Evolutionary conservation across 2,329 filamentous ascomycete genomes (phyloP), one percentile per base, ranked within the genome.

Genomic region (Aschersonia sp.): DNA sequence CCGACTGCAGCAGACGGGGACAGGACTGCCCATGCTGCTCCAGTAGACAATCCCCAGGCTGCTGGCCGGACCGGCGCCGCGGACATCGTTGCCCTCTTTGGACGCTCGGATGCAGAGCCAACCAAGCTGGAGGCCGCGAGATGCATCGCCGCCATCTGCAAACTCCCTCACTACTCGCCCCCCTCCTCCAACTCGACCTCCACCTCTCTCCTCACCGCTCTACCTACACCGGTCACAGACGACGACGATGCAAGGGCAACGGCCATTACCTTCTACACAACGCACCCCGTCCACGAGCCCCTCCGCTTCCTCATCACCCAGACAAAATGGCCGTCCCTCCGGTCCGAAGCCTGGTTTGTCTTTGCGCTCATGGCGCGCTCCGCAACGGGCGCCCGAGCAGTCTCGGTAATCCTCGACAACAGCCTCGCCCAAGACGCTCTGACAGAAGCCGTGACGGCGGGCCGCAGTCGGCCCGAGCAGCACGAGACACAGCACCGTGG

Each of bases 311-410:
- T 82, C 30, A 64, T 79, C 30, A 70, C 66, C 2, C 78, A 82
- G 55, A 63, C 60, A 4, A 79, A 76, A 52, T 82, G 77, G 68
- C 74, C 76, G 0, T 66, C 72, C 2, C 64, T 83, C 2, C 68
- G 75, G 14, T 78, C 76, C 40, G 79, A 83, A 56, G 69, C 72
- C 3, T 76, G 78, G 71, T 81, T 82, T 52, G 70, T 79, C 5
- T 68, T 80, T 46, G 79, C 79, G 2, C 68, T 82, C 35, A 75
- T 81, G 69, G 70, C 71, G 41, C 68, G 76, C 31, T 69, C 71
- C 2, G 65, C 70, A 1, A 66, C 69, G 45, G 59, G 63, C 31
- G 64, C 65, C 1, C 62, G 81, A 1, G 63, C 64, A 1, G 63
- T 72, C 52, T 61, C 71, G 10, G 59, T 80, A n/a, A 74, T 45